Percentiles rank a stretch among this genome's conserved stretches.
Evolutionary conservation across 257 asterid genomes (phyloP).

Genomic region (Leptodermis oblonga): DNA sequence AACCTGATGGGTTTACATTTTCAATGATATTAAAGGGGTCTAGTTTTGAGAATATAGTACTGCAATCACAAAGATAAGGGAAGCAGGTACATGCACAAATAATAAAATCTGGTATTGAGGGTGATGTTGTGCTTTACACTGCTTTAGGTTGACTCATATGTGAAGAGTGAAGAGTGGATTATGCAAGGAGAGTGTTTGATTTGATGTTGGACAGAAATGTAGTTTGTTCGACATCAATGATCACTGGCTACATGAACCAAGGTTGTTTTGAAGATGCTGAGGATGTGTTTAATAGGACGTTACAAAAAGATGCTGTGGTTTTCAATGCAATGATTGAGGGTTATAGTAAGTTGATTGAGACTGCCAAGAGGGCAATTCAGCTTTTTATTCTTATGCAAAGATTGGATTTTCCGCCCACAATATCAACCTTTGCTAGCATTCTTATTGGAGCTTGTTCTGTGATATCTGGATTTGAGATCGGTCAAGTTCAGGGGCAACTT

Average conservation of each 20-base stretch:
- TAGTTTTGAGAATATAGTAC: constrained; percentile 23
- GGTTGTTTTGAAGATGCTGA: constrained; percentile 59
- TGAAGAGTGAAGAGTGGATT: constrained; percentile 50
- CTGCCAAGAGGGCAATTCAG: constrained; percentile 60
- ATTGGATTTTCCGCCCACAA: constrained; percentile 43
- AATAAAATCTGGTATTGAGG: constrained; percentile 36
- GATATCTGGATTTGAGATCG: constrained; percentile 55
- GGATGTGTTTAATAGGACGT: constrained; percentile 53
- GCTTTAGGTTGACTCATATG: constrained; percentile 75
- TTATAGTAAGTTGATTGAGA: constrained; percentile 62
- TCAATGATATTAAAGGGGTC: constrained; percentile 80
- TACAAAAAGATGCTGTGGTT: constrained; percentile 69
- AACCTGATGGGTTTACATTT: constrained; percentile 61
- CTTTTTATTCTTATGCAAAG: constrained; percentile 64
- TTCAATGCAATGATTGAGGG: constrained; percentile 99
- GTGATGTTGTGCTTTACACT: constrained; percentile 76
- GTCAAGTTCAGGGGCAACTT: constrained; percentile 67
- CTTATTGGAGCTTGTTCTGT: constrained; percentile 90
- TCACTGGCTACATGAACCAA: constrained; percentile 79
- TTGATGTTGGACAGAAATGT: constrained; percentile 63
- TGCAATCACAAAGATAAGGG: constrained; percentile 21
- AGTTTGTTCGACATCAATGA: constrained; percentile 78
- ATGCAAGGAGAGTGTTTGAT: constrained; percentile 74
- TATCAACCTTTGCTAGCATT: constrained; percentile 77
- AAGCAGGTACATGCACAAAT: constrained; percentile 67